Evolutionary conservation across 2,329 filamentous ascomycete species (phyloP).

Genomic region (Cytospora leucostoma): DNA sequence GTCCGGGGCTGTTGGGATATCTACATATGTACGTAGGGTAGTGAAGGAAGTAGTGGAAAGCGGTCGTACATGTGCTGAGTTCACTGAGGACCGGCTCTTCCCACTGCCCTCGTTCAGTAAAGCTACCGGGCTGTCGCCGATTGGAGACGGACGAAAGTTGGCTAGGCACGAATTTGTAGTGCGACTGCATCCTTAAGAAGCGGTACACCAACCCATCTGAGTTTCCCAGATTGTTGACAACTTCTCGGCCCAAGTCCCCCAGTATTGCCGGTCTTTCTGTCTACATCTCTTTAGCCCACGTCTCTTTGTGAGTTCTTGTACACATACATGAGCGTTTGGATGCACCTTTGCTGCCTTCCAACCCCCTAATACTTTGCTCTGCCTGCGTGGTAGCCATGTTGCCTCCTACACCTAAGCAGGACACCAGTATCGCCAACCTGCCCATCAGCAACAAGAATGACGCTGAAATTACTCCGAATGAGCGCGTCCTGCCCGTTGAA

Average conservation of each 20-base stretch:
- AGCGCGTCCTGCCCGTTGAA: slow-evolving; percentile 32
- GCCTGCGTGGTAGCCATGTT: neutral
- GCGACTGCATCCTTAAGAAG: neutral
- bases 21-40: neutral
- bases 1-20: neutral
- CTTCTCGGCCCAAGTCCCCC: neutral
- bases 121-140: neutral
- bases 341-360: neutral
- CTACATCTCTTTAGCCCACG: neutral
- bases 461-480: slow-evolving; percentile 17
- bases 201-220: neutral
- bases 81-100: neutral
- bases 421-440: slow-evolving; percentile 9
- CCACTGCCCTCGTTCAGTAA: neutral
- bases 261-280: neutral
- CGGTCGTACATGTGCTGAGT: neutral
- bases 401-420: neutral
- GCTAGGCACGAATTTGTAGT: neutral
- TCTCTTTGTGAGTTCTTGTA: no score
- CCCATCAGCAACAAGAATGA: neutral
- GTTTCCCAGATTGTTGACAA: neutral
- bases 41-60: neutral
- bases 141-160: neutral
- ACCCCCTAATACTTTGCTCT: neutral
- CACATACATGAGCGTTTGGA: no score